Percentiles rank a stretch among this genome's conserved stretches.
phyloP scores from a whole-genome alignment of 2,329 filamentous ascomycete species.

The Pestalotiopsis sp. region DNA sequence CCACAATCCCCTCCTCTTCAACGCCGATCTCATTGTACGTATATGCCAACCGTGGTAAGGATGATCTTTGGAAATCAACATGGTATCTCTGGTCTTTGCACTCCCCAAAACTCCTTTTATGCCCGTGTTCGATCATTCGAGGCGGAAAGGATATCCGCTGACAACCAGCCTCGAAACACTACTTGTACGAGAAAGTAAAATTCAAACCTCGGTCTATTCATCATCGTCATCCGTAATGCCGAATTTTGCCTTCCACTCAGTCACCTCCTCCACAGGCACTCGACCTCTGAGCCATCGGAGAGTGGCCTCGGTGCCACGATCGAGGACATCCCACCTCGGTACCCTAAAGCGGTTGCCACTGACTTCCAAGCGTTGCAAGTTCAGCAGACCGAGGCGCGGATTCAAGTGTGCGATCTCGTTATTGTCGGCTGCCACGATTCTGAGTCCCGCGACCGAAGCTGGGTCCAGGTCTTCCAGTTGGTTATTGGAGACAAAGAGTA shows the following conservation, averaged over 20 bases:
- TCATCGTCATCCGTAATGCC: constrained; percentile 37
- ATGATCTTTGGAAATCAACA: neutral
- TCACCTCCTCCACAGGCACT: constrained; percentile 66
- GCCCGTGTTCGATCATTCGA: neutral
- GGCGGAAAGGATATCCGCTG: neutral
- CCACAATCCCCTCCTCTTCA: neutral
- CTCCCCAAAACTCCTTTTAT: neutral
- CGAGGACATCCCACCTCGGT: constrained; percentile 80
- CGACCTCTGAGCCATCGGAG: constrained; percentile 79
- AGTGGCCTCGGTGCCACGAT: constrained; percentile 84
- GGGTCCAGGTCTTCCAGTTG: constrained; percentile 73
- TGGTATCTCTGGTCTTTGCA: neutral
- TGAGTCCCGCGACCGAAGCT: constrained; percentile 73
- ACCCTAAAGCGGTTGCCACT: constrained; percentile 87
- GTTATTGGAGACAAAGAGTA: constrained; percentile 79
- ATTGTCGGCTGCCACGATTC: constrained; percentile 77
- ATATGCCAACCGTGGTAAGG: neutral
- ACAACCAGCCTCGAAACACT: neutral
- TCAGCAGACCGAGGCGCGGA: constrained; percentile 76
- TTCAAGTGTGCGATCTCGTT: constrained; percentile 86
- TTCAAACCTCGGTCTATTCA: constrained; percentile 6
- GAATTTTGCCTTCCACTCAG: constrained; percentile 53
- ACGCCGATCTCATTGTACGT: neutral
- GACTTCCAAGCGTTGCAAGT: constrained; percentile 72
- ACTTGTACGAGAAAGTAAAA: neutral